Percentiles rank a stretch among this genome's conserved stretches.
Conservation (phyloP, 352 stramenopile genomes). For the Pythium monospermum region DNA sequence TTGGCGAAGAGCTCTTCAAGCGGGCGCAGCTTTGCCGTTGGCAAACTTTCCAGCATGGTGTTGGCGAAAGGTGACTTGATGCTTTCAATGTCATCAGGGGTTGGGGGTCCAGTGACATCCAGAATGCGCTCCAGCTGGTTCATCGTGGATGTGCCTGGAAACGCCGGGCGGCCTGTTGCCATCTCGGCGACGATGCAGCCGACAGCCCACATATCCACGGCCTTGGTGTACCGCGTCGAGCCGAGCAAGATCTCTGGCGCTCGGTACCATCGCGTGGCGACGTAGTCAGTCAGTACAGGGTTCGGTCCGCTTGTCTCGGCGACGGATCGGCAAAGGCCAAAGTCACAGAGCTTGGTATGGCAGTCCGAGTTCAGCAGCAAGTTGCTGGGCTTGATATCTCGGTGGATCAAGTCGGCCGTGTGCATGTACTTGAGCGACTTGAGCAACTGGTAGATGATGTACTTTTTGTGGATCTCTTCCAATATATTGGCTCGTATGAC, state of each 20-base stretch:
- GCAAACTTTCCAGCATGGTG: conserved; percentile 92
- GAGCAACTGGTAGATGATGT: conserved; percentile 95
- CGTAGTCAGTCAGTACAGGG: conserved; percentile 93
- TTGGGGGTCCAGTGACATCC: conserved; percentile 89
- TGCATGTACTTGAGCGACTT: conserved; percentile 97
- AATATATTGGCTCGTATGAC: conserved; percentile 94
- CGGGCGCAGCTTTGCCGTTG: conserved; percentile 58
- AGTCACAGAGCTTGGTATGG: conserved; percentile 95
- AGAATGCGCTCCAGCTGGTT: conserved; percentile 96
- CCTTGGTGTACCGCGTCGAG: conserved; percentile 91
- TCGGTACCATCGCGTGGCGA: conserved; percentile 95
- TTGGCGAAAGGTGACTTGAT: conserved; percentile 92
- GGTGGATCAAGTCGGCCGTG: conserved; percentile 91
- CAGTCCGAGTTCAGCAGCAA: conserved; percentile 94
- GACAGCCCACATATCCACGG: conserved; percentile 93
- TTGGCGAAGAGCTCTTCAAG: conserved; percentile 88
- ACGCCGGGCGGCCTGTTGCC: conserved; percentile 88
- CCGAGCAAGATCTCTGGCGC: conserved; percentile 94
- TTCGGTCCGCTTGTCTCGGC: conserved; percentile 77
- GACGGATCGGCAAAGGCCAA: conserved; percentile 92
- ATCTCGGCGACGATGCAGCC: conserved; percentile 95
- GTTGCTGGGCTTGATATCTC: conserved; percentile 97
- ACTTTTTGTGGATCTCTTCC: conserved; percentile 96
- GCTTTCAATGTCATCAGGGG: conserved; percentile 85
- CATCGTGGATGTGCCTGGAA: conserved; percentile 94